Evolutionary conservation across 1,284 basidiomycete genomes (phyloP), one percentile per base, ranked within the genome.

Genomic region (Singerocomus rubriflavus): DNA sequence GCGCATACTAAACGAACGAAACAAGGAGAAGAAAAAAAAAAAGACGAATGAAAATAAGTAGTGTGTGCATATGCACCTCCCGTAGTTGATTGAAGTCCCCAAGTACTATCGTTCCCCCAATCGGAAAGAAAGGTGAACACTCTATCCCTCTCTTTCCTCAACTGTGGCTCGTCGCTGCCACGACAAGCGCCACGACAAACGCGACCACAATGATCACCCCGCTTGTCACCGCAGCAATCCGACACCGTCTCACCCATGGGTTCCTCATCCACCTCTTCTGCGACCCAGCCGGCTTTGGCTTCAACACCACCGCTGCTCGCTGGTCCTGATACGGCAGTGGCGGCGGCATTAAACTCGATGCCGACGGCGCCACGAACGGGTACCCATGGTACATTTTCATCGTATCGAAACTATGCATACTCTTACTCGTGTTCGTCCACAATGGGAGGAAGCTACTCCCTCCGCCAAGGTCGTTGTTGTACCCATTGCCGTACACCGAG

Each of bases 191-290:
- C 14, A 72, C 66, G 17, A 77, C 53, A 48, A 72, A 69, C 13
- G 62, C 70, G 5, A 65, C 57, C 21, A 67, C 36, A 4, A 79
- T 56, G 29, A 77, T 21, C 30, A 72, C 48, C 8, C 75, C 74
- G 47, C 76, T 74, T 44, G 62, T 52, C 29, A 71, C 61, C 21
- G 77, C 77, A 0, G 77, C 77, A 26, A 76, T 61, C 44, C 78
- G 71, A 58, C 78, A 78, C 9, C 76, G 63, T 17, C 54, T 54
- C 13, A 79, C 73, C 74, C 77, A 79, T n/a, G 62, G 71, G 53
- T 75, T 58, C 56, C 37, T 61, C 53, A 48, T 53, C 37, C 51
- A 45, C 33, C 54, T 34, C 21, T 33, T 43, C 40, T 31, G 33
- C 17, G 21, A 8, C 33, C 39, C 58, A 16, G 42, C 39, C n/a